Conservation (phyloP, 768 basidiomycete species). For the Rhodosporidiobolus sp. region DNA sequence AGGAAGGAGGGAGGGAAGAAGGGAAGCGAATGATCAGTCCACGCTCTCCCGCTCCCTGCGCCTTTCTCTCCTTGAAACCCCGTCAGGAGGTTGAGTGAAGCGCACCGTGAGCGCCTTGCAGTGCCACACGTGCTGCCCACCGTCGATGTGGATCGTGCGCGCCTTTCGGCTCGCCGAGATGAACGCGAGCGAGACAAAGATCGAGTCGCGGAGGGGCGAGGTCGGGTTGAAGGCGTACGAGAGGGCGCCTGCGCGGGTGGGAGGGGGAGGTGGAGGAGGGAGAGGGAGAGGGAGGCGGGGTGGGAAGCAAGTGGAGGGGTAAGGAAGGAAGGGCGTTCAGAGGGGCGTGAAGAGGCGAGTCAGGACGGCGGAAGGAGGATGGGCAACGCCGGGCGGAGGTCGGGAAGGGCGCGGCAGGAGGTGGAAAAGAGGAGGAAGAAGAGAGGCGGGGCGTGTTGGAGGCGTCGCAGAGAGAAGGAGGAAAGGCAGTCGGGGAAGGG, state of each 20-base stretch:
- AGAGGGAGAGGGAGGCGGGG: no score
- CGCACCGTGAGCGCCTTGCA: slow-evolving; percentile 34
- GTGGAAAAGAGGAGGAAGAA: no score
- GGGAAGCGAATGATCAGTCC: no score
- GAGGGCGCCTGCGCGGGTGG: slow-evolving; percentile 14
- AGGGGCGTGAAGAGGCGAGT: no score
- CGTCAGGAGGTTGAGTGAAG: not conserved
- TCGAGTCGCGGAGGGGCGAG: slow-evolving; percentile 32
- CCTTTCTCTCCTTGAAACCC: not conserved
- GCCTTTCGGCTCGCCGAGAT: slow-evolving; percentile 27
- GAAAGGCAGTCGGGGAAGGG: no score
- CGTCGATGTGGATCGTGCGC: slow-evolving; percentile 34
- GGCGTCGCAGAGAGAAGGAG: no score
- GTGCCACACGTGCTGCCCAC: slow-evolving; percentile 34
- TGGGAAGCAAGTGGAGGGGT: not conserved
- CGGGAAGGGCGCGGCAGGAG: no score
- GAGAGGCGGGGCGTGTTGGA: no score
- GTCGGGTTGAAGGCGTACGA: slow-evolving; percentile 39
- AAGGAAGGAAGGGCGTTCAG: no score
- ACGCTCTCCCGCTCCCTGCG: rapidly evolving
- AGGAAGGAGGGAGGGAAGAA: no score
- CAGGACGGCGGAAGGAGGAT: no score
- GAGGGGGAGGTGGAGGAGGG: not conserved
- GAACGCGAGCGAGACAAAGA: slow-evolving; percentile 29
- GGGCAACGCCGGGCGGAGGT: no score